A percentile compares a stretch with the other conserved stretches of the same genome.
Conservation (phyloP, 371 early-diverging fungal species). For the Lichtheimia corymbifera region DNA sequence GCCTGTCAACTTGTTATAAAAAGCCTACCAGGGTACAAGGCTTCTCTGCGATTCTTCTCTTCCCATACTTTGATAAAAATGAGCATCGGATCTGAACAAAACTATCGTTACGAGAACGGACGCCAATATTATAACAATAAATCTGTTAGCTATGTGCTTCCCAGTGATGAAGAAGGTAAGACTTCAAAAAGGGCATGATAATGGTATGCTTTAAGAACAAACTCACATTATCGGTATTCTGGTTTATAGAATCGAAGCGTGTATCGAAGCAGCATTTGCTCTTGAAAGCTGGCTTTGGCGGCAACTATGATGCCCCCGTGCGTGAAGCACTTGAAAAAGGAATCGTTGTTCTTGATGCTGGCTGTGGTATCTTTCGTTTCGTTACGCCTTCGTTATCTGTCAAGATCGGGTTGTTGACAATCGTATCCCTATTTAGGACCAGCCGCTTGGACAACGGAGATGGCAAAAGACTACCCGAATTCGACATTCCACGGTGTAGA, state of each 20-base stretch:
- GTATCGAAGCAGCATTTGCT: neutral
- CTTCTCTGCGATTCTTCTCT: no score
- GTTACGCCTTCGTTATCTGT: neutral
- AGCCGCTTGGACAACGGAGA: constrained; percentile 21
- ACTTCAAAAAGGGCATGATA: neutral
- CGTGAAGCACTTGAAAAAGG: constrained; percentile 16
- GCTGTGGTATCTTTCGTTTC: constrained; percentile 12
- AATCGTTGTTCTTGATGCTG: constrained; percentile 19
- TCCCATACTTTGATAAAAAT: no score
- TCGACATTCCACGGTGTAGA: constrained; percentile 24
- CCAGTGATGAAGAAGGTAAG: constrained; percentile 50
- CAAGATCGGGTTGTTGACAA: neutral
- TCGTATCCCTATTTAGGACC: constrained; percentile 44
- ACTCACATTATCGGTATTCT: no score
- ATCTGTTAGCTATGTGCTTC: constrained; percentile 49
- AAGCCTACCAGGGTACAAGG: no score
- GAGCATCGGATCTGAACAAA: neutral
- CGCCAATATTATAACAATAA: constrained; percentile 48
- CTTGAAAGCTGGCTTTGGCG: neutral
- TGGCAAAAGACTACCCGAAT: constrained; percentile 23
- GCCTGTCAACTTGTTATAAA: no score
- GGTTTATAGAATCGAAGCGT: no score
- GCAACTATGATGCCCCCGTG: constrained; percentile 9
- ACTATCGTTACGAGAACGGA: constrained; percentile 39
- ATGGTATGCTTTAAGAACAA: neutral